Base-by-base conservation (phyloP, 2,329 filamentous ascomycete genomes). In the Camillea tinctor region DNA sequence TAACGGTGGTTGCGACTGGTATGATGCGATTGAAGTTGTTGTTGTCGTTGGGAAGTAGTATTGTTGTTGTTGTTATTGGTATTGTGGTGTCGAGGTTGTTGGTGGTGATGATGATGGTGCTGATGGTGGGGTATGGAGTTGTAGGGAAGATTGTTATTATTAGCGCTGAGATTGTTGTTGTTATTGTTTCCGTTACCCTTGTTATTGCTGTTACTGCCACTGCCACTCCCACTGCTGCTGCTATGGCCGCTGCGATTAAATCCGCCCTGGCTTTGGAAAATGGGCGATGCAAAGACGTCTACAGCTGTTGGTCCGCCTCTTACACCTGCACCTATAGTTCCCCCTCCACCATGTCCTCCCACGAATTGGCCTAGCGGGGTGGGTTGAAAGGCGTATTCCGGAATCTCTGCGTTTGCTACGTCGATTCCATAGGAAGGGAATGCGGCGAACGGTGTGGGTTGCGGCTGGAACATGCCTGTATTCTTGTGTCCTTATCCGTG, bases 401-500 rank as follows among this genome's bases (percentile, higher is more conserved):
- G 65, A 50, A 69, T 58, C 15, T 64, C 67, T 50, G 66, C 66
- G 63, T 70, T 70, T 51, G 64, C 62, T 68, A 69, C 57, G 65
- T 71, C 63, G 68, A 80, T 69, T 67, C 76, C 78, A 75, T 79
- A 79, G 48, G 74, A 68, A 60, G 66, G 76, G 68, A 77, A 79
- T 66, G 77, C 73, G 65, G 76, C 72, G 64, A 79, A 82, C 58
- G 81, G 77, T 57, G 80, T 80, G 57, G 80, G 76, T 66, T 83
- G 80, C 69, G 82, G 79, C 73, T 83, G 79, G 75, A 83, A 85
- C 82, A 85, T 85, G 73, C 75, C 79, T 69, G 66, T 60, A 57
- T 64, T 63, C n/a, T n/a, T 65, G 60, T 56, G 61, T 56, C 62
- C 64, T 62, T 59, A 62, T 60, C 62, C 56, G 59, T 63, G n/a